Evolutionary conservation across 1,139 yeast species (phyloP).

Genomic region (Geotrichum candidum): DNA sequence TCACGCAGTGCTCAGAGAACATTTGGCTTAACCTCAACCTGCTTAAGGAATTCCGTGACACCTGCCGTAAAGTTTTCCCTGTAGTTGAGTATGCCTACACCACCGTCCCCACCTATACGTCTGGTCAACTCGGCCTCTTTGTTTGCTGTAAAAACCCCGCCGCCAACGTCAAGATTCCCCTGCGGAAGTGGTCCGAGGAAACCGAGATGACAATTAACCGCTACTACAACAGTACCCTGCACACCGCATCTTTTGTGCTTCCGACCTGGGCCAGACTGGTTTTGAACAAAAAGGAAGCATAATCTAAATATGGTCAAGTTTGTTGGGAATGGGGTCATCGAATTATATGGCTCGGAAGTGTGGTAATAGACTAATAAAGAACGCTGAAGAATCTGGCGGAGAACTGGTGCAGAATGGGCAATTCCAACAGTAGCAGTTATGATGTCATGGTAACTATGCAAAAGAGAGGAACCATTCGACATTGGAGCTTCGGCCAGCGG

Average conservation of each 20-base stretch:
- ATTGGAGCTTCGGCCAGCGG: no score
- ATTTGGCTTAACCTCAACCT: constrained; percentile 83
- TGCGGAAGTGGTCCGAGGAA: constrained; percentile 57
- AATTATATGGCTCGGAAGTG: no score
- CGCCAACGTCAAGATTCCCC: constrained; percentile 59
- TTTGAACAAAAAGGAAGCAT: constrained; percentile 2
- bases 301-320: no score
- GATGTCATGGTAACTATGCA: no score
- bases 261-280: constrained; percentile 66
- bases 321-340: no score
- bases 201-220: constrained; percentile 61
- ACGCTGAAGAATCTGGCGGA: no score
- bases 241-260: constrained; percentile 77
- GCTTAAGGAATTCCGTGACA: constrained; percentile 66
- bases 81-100: constrained; percentile 83
- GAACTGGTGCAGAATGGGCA: no score
- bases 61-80: constrained; percentile 77
- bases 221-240: constrained; percentile 75
- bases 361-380: no score
- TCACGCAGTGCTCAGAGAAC: constrained; percentile 82
- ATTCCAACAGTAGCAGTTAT: no score
- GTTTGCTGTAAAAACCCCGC: constrained; percentile 71
- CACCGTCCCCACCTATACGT: constrained; percentile 87
- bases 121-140: constrained; percentile 93
- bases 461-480: no score